phyloP scores from a whole-genome alignment of 2,329 filamentous ascomycete genomes.

The Aspergillus pseudoterreus region DNA sequence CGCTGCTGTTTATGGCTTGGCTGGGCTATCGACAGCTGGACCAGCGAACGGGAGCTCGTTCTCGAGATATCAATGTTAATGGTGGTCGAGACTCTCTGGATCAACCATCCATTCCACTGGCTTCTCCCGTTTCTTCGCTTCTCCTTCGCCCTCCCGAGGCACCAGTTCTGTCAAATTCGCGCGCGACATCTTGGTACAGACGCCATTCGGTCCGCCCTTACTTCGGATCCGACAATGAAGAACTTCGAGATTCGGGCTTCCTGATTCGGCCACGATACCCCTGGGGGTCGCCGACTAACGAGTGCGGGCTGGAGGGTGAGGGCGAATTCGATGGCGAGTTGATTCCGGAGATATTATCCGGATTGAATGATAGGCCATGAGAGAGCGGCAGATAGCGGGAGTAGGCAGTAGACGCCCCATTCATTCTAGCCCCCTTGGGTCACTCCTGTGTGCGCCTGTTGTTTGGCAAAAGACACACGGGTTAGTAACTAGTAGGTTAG shows the following conservation, averaged over 20 bases:
- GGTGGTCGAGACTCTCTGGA: too few species aligned
- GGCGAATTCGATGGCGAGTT: constrained; percentile 10
- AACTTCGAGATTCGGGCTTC: background rate
- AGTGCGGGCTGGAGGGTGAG: background rate
- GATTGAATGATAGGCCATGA: background rate
- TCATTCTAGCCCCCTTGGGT: background rate
- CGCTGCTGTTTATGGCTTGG: background rate
- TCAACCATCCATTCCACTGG: background rate
- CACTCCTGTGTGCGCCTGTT: too few species aligned
- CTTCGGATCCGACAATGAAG: too few species aligned
- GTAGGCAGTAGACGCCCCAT: background rate
- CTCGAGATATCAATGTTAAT: too few species aligned
- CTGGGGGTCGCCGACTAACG: background rate
- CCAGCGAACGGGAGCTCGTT: too few species aligned
- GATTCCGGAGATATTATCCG: constrained; percentile 9
- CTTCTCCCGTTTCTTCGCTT: background rate
- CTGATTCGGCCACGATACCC: constrained; percentile 1
- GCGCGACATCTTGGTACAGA: background rate
- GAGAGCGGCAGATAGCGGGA: background rate
- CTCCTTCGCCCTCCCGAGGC: too few species aligned
- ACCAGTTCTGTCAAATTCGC: background rate
- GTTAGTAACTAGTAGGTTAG: too few species aligned
- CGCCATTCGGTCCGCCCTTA: background rate
- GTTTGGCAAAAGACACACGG: too few species aligned
- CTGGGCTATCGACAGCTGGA: background rate